Percentiles rank a stretch among this genome's conserved stretches.
These are phyloP conservation scores for Trametes maxima DNA, from an alignment of 768 basidiomycete genomes.

Conservation along the genomic window DNA sequence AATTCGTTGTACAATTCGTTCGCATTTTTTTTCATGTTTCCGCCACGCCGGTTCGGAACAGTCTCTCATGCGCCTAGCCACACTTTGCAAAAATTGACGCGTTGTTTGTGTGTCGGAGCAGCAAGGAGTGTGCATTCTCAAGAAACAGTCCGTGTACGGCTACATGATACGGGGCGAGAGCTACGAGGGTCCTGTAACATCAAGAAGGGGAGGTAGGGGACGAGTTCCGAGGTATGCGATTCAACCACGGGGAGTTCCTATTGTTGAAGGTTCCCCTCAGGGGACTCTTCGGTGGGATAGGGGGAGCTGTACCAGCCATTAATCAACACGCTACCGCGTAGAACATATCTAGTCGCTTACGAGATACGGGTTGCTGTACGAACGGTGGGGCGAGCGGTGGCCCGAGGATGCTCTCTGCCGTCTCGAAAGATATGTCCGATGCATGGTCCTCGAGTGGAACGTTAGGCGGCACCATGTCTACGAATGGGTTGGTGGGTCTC, in stretches of 20 bases:
- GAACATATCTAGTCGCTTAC: background rate
- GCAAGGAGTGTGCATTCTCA: background rate
- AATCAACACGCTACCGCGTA: background rate
- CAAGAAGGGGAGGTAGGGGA: slow-evolving; percentile 1
- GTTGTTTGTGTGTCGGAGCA: slow-evolving; percentile 13
- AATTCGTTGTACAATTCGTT: slow-evolving; percentile 21
- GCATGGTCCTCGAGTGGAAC: slow-evolving; percentile 10
- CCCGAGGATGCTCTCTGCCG: too few species aligned
- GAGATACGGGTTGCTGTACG: background rate
- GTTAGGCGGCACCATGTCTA: slow-evolving; percentile 3
- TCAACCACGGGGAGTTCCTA: slow-evolving; percentile 14
- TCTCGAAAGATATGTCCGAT: too few species aligned
- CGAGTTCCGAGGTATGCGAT: slow-evolving; percentile 12
- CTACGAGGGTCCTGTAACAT: background rate
- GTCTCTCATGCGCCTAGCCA: background rate
- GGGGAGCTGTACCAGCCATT: background rate
- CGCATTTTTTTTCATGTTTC: background rate
- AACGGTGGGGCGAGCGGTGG: background rate
- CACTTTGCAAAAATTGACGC: slow-evolving; percentile 5
- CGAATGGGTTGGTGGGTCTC: slow-evolving; percentile 22
- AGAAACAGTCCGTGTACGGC: background rate
- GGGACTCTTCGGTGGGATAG: slow-evolving; percentile 21
- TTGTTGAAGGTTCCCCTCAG: slow-evolving; percentile 4
- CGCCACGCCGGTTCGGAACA: background rate
- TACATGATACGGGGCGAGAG: background rate